A percentile compares a stretch with the other conserved stretches of the same genome.
Conservation (phyloP, 306 rosid genomes). For the Ziziphus jujuba region DNA sequence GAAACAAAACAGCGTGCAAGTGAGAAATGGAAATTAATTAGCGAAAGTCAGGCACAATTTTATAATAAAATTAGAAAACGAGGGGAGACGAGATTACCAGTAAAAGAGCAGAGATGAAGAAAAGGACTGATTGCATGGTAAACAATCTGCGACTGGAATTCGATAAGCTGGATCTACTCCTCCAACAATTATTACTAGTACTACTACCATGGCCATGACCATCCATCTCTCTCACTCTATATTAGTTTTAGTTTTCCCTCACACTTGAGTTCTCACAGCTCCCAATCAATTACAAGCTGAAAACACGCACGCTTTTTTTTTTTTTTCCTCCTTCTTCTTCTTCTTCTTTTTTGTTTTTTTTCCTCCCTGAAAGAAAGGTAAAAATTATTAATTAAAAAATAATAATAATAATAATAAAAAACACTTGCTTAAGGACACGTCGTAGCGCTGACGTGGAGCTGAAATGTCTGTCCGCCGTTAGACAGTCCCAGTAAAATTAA, state of each 20-base stretch:
- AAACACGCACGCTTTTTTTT: too few relatives aligned
- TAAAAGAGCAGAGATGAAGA: constrained; percentile 2
- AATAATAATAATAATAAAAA: too few relatives aligned
- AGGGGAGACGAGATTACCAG: constrained; percentile 10
- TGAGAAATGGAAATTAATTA: too few relatives aligned
- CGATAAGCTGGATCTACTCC: not conserved
- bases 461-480: not conserved
- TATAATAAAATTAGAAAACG: not conserved
- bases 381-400: too few relatives aligned
- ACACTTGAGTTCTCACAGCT: not conserved
- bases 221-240: constrained; percentile 14
- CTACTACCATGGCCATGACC: not conserved
- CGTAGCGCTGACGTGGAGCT: constrained; percentile 3
- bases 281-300: too few relatives aligned
- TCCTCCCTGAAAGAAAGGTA: too few relatives aligned
- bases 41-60: not conserved
- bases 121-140: not conserved
- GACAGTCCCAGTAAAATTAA: not conserved
- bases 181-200: too few relatives aligned
- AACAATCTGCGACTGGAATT: not conserved
- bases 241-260: too few relatives aligned
- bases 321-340: too few relatives aligned
- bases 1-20: too few relatives aligned
- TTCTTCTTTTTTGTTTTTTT: too few relatives aligned
- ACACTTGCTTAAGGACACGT: not conserved